Conservation (phyloP, 176 grass and related monocot species). For the Melocanna baccifera region DNA sequence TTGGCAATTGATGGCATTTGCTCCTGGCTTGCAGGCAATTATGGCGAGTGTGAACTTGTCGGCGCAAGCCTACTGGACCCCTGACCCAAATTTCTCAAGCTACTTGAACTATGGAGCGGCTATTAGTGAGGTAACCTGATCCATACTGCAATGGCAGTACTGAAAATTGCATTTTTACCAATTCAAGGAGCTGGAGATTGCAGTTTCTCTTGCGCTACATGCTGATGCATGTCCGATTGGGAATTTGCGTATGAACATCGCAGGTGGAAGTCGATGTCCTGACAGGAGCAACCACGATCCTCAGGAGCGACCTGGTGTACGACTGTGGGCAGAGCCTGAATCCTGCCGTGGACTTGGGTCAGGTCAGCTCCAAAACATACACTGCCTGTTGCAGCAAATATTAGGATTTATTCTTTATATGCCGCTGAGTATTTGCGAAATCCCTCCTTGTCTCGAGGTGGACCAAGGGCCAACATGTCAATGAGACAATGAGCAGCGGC, state of each 20-base stretch:
- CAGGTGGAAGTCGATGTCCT: constrained; percentile 79
- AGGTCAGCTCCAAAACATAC: constrained; percentile 32
- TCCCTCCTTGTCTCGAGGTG: background rate
- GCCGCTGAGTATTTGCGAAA: background rate
- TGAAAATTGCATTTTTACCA: background rate
- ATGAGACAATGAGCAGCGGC: no score
- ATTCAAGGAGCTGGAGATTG: background rate
- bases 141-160: background rate
- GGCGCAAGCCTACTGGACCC: constrained; percentile 53
- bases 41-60: constrained; percentile 56
- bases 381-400: background rate
- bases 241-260: constrained; percentile 1
- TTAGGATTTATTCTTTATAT: background rate
- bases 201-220: background rate
- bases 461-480: background rate
- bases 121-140: constrained; percentile 57
- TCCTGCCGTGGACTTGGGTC: constrained; percentile 77
- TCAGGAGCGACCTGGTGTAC: constrained; percentile 67
- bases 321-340: constrained; percentile 86
- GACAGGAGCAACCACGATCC: constrained; percentile 67
- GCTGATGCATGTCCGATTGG: background rate
- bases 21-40: constrained; percentile 41
- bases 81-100: constrained; percentile 32
- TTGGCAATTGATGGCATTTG: background rate
- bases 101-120: constrained; percentile 89